Percentiles rank a stretch among this genome's conserved stretches.
Conservation (phyloP, 106 monocot genomes). For the Dendrobium officinale region DNA sequence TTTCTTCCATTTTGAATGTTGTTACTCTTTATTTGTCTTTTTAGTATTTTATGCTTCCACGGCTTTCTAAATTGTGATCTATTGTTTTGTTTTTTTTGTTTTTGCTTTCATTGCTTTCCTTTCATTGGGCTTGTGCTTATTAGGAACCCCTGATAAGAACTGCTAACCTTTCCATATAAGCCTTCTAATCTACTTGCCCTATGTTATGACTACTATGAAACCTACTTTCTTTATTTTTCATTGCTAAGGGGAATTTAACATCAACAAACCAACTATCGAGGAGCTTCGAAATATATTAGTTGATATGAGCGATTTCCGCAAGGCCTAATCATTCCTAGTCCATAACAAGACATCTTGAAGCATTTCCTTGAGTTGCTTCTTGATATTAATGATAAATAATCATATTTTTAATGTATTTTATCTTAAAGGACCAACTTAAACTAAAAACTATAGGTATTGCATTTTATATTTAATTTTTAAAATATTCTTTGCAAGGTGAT, state of each 20-base stretch:
- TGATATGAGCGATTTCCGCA: not conserved
- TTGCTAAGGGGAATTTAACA: not conserved
- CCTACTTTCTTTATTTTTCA: constrained; percentile 1
- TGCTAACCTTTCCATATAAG: not conserved
- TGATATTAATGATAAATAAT: not conserved
- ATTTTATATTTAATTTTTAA: not conserved
- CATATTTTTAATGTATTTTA: not conserved
- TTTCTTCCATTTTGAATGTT: not conserved
- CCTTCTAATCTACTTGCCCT: not conserved
- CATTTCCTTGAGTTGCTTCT: not conserved
- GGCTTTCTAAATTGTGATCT: not conserved
- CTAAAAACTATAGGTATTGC: not conserved
- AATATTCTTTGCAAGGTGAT: not conserved
- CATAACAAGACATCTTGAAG: not conserved
- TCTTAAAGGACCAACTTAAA: not conserved
- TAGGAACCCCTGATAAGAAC: not conserved
- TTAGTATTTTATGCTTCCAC: not conserved
- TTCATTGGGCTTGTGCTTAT: not conserved
- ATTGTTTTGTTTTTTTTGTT: not conserved
- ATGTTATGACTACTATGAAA: not conserved
- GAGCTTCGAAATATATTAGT: not conserved
- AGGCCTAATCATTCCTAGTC: not conserved
- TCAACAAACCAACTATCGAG: not conserved
- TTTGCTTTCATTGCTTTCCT: not conserved
- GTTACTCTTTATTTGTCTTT: not conserved